A percentile compares a stretch with the other conserved stretches of the same genome.
These are phyloP conservation scores for Termitomyces sp. DNA, from an alignment of 768 basidiomycete genomes.

Conservation along the genomic window DNA sequence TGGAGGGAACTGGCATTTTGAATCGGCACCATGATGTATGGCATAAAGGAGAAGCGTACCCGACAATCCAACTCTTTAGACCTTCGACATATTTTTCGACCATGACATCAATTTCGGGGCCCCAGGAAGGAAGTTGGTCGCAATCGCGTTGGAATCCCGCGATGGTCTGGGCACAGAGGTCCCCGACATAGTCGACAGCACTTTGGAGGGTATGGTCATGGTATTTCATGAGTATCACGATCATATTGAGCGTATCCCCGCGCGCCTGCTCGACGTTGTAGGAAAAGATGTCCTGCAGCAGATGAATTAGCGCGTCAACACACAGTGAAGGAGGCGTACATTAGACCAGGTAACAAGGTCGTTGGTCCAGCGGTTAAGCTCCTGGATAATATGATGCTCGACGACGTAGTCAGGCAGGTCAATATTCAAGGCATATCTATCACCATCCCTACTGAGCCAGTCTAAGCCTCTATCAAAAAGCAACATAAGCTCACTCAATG, in stretches of 20 bases:
- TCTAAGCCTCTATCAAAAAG: not conserved
- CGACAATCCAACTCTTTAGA: conserved; percentile 72
- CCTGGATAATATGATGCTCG: conserved; percentile 58
- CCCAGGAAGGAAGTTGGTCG: conserved; percentile 58
- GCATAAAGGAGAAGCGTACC: conserved; percentile 30
- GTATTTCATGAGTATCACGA: conserved; percentile 65
- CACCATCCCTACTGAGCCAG: not conserved
- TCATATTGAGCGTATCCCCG: conserved; percentile 70
- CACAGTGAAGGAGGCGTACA: conserved; percentile 36
- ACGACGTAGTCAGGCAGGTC: conserved; percentile 71
- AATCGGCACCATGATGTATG: conserved; percentile 5
- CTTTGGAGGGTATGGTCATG: conserved; percentile 56
- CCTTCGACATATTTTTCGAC: conserved; percentile 59
- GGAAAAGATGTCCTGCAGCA: conserved; percentile 64
- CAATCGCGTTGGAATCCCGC: conserved; percentile 50
- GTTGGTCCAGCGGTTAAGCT: conserved; percentile 67
- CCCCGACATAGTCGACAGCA: conserved; percentile 64
- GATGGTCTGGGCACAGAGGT: conserved; percentile 56
- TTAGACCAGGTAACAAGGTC: conserved; percentile 86
- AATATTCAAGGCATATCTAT: conserved; percentile 62
- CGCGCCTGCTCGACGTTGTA: conserved; percentile 75
- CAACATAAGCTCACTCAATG: conserved; percentile 50
- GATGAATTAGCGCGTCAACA: conserved; percentile 3
- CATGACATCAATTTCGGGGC: conserved; percentile 54
- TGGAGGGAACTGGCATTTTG: conserved; percentile 46